These are phyloP conservation scores for Lecanicillium sp. DNA, from an alignment of 2,329 filamentous ascomycete genomes.

Conservation along the genomic window DNA sequence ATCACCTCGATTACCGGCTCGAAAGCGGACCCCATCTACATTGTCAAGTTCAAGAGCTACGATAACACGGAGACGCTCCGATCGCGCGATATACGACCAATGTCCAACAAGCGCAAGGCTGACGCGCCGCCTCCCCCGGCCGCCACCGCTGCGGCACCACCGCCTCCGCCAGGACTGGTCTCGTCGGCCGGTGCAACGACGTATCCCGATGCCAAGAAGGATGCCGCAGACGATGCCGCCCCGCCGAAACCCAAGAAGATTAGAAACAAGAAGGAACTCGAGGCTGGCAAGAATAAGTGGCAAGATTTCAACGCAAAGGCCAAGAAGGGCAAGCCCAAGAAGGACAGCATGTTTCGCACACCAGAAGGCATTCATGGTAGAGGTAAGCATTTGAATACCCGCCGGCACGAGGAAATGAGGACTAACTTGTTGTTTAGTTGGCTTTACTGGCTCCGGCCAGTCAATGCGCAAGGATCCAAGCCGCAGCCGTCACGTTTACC, in stretches of 20 bases:
- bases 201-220: slow-evolving; percentile 54
- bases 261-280: slow-evolving; percentile 83
- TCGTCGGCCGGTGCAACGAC: slow-evolving; percentile 49
- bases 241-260: slow-evolving; percentile 78
- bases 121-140: slow-evolving; percentile 58
- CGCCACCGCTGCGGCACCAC: slow-evolving; percentile 28
- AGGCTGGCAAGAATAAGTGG: slow-evolving; percentile 89
- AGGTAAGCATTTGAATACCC: slow-evolving; percentile 47
- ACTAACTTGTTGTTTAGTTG: slow-evolving; percentile 52
- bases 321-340: slow-evolving; percentile 70
- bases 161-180: slow-evolving; percentile 35
- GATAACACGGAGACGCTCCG: slow-evolving; percentile 74
- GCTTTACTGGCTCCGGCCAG: slow-evolving; percentile 92
- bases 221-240: slow-evolving; percentile 51
- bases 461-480: slow-evolving; percentile 89
- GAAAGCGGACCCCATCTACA: slow-evolving; percentile 82
- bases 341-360: slow-evolving; percentile 95
- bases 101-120: slow-evolving; percentile 78
- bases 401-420: neutral
- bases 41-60: slow-evolving; percentile 92
- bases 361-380: slow-evolving; percentile 78
- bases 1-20: slow-evolving; percentile 94
- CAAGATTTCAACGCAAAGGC: slow-evolving; percentile 81
- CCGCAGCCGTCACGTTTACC: slow-evolving; percentile 77
- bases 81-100: slow-evolving; percentile 74